Evolutionary conservation across 129 eudicot species (phyloP), one percentile per base, ranked within the genome.

Genomic region (Logfia minima): DNA sequence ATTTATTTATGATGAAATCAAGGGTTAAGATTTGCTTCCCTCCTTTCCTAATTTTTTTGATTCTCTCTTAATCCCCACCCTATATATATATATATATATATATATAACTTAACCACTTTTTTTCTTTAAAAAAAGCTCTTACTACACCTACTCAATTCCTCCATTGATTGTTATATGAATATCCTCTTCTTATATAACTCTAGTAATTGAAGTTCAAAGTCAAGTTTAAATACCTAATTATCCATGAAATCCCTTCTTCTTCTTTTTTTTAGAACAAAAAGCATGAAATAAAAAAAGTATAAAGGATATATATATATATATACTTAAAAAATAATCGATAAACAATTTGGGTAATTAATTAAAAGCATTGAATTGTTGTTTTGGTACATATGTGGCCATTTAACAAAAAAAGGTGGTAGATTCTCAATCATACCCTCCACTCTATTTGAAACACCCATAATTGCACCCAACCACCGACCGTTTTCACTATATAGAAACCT

Each of bases 351-450:
- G 69, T 56, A 80, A 43, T 41, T 43, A 16, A 68, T 56, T 58
- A 41, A 37, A 74, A 66, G 51, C 75, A 66, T 80, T 80, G 28
- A 81, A 75, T 21, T 81, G 84, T 80, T 80, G 43, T 75, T 60
- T 70, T 74, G 58, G 80, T 75, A 45, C 53, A 45, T 45, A 13
- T 75, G 80, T 74, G 80, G 80, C 76, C 88, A 66, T 72, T 79
- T 66, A 83, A 87, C 80, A 88, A 84, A 84, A 82, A 82, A 76
- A 82, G 71, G 84, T 85, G 79, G 84, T 76, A 91, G 95, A 87
- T 88, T 91, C 95, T 83, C 92, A 91, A 87, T 91, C 92, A 91
- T 91, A 88, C 78, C 84, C 70, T 87, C 97, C 97, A 85, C 97
- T 84, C 86, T 45, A 78, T 77, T 63, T 82, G 82, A 82, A 87